Evolutionary conservation across 2,329 filamentous ascomycete species (phyloP).

Genomic region (Diaporthe aspalathi): DNA sequence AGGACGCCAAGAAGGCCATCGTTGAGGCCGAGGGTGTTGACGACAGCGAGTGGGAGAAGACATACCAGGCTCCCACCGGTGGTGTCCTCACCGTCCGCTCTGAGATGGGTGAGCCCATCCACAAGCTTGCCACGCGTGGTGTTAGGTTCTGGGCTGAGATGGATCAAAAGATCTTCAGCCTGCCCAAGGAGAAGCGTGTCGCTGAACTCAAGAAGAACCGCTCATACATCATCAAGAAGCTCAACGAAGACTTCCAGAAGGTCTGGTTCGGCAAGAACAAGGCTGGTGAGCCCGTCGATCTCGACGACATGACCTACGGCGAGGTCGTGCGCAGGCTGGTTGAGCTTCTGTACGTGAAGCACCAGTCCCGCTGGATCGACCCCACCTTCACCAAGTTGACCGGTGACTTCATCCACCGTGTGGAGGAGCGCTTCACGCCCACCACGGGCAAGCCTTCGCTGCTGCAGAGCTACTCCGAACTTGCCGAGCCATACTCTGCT

Average conservation of each 20-base stretch:
- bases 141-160: constrained; percentile 98
- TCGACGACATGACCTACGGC: constrained; percentile 96
- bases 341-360: constrained; percentile 90
- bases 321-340: constrained; percentile 90
- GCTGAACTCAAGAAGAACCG: constrained; percentile 89
- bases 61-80: constrained; percentile 89
- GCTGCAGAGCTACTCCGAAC: constrained; percentile 89
- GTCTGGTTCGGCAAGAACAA: constrained; percentile 94
- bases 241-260: constrained; percentile 97
- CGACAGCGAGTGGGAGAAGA: constrained; percentile 89
- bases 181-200: constrained; percentile 94
- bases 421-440: constrained; percentile 95
- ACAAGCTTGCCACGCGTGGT: constrained; percentile 97
- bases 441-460: constrained; percentile 77
- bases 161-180: constrained; percentile 97
- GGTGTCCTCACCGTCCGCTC: constrained; percentile 97
- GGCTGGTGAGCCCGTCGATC: constrained; percentile 81
- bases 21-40: constrained; percentile 85
- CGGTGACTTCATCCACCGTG: constrained; percentile 94
- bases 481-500: constrained; percentile 82
- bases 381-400: constrained; percentile 83
- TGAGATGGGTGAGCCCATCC: constrained; percentile 99
- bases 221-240: constrained; percentile 92
- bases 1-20: constrained; percentile 89
- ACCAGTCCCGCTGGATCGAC: constrained; percentile 93